Evolutionary conservation across 2,329 filamentous ascomycete genomes (phyloP).

Genomic region (Beauveria australis): DNA sequence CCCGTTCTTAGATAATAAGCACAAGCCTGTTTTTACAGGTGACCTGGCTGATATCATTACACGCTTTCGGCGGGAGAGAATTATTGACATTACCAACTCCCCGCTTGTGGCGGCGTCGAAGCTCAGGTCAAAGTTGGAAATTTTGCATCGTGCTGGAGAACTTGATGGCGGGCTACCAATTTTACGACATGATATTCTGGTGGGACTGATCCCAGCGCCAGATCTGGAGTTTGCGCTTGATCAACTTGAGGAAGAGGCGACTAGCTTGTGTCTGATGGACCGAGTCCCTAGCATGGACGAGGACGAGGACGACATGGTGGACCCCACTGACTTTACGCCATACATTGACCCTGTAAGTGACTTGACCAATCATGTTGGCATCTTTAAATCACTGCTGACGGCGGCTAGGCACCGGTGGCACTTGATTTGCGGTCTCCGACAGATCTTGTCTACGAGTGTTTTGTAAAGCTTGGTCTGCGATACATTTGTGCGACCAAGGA

Average conservation of each 20-base stretch:
- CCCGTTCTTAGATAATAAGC: constrained; percentile 93
- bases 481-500: constrained; percentile 86
- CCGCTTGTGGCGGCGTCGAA: constrained; percentile 69
- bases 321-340: constrained; percentile 77
- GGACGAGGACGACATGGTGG: constrained; percentile 48
- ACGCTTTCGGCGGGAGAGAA: constrained; percentile 61
- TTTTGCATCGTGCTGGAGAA: constrained; percentile 77
- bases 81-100: constrained; percentile 83
- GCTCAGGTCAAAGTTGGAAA: constrained; percentile 72
- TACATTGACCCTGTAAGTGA: constrained; percentile 75
- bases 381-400: constrained; percentile 10
- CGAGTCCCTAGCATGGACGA: constrained; percentile 55
- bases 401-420: constrained; percentile 65
- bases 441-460: constrained; percentile 94
- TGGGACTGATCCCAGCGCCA: constrained; percentile 86
- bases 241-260: constrained; percentile 66
- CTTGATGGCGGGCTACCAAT: constrained; percentile 89
- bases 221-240: constrained; percentile 92
- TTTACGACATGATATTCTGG: constrained; percentile 66
- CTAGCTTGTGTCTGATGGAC: constrained; percentile 74
- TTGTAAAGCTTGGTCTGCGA: constrained; percentile 83
- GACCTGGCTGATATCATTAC: constrained; percentile 82
- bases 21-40: constrained; percentile 82
- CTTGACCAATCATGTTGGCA: background rate
- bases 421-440: constrained; percentile 85